Base-by-base conservation (phyloP, 208 protist species). In the Trypanosoma melophagium region DNA sequence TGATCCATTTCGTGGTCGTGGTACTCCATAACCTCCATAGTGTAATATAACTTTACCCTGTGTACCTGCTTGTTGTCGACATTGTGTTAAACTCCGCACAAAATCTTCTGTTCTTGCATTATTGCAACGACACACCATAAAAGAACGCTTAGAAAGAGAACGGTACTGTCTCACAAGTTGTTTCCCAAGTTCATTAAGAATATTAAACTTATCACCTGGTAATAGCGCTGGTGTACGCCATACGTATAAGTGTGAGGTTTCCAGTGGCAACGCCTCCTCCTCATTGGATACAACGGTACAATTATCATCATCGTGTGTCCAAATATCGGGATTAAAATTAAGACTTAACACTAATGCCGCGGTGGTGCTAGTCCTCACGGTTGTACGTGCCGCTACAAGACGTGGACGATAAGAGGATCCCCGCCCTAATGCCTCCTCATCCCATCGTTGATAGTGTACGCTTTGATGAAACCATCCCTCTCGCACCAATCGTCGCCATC, bases 11-110 rank as follows among this genome's bases (percentile, higher is more conserved):
- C 72, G 74, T 44, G 84, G 86, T 28, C 74, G 64, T 24, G 83
- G 86, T 55, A 93, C 76, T 0, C 87, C 90, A 55, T 85, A 81
- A 3, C 84, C 83, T 19, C 80, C 79, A 73, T 96, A 96, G 69
- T 96, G 90, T 22, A 93, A 80, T 47, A 96, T 82, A 16, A 96
- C 82, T 62, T 90, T 93, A 0, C 74, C 71, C 16, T 78, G 75
- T 14, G 49, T 3, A 5, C 85, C 85, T 14, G 86, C 87, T 16
- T 86, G 74, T 45, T 86, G 77, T 21, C 90, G 81, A 24, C 81
- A 79, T 28, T 94, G 81, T 58, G 69, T 78, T 41, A 93, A 73
- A 7, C 71, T 71, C 69, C 86, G 80, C 38, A 72, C 61, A 16
- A 96, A 69, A 41, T 92, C 84, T 0, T 74, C 76, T n/a, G 72